A percentile compares a stretch with the other conserved stretches of the same genome.
Evolutionary conservation across 2,329 filamentous ascomycete genomes (phyloP).

Genomic region (Fusarium foetens): DNA sequence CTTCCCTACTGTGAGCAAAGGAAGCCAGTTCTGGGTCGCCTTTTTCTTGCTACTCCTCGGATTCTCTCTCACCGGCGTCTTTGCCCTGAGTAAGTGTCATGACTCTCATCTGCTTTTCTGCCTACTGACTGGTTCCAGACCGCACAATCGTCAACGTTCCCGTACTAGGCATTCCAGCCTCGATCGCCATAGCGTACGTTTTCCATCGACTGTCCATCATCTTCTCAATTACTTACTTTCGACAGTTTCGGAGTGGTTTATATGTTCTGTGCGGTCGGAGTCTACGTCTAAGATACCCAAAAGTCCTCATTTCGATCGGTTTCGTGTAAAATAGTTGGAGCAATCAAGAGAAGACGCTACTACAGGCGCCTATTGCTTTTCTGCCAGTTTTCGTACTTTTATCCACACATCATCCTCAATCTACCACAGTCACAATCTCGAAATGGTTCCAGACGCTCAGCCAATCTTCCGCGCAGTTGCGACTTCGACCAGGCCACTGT

Average conservation of each 20-base stretch:
- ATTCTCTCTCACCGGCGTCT: conserved; percentile 78
- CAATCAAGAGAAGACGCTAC: conserved; percentile 47
- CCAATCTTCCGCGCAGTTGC: conserved; percentile 80
- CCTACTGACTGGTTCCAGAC: conserved; percentile 64
- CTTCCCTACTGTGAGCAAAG: conserved; percentile 81
- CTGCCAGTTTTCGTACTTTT: conserved; percentile 37
- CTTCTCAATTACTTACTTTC: conserved; percentile 30
- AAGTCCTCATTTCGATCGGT: conserved; percentile 46
- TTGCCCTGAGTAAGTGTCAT: conserved; percentile 79
- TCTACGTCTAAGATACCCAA: conserved; percentile 84
- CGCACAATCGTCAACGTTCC: conserved; percentile 82
- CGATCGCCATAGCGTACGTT: conserved; percentile 87
- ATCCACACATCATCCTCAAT: conserved; percentile 12
- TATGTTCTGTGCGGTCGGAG: conserved; percentile 98
- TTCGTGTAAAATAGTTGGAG: conserved; percentile 53
- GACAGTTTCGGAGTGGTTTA: conserved; percentile 90
- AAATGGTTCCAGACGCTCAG: conserved; percentile 50
- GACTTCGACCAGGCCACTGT: conserved; percentile 80
- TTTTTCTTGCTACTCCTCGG: conserved; percentile 79
- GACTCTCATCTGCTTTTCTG: background rate
- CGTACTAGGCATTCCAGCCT: conserved; percentile 84
- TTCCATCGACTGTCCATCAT: background rate
- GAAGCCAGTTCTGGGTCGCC: conserved; percentile 83
- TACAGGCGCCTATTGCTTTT: conserved; percentile 45
- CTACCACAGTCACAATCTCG: conserved; percentile 5